A percentile compares a stretch with the other conserved stretches of the same genome.
Conservation (phyloP, 2,329 filamentous ascomycete genomes). For the Lasiodiplodia citricola region DNA sequence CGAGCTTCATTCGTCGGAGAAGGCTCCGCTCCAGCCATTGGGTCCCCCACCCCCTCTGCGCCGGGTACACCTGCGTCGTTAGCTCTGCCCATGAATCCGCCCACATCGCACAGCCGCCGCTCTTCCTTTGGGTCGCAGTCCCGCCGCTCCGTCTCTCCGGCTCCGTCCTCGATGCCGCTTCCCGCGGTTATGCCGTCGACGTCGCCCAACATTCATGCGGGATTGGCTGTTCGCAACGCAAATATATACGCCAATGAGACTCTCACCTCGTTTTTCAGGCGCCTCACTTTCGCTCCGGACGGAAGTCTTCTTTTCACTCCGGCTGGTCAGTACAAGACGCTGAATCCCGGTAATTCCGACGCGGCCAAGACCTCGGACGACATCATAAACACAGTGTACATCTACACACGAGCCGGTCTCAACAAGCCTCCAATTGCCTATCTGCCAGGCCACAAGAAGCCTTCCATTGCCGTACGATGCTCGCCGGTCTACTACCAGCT, state of each 20-base stretch:
- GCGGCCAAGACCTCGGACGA: constrained; percentile 78
- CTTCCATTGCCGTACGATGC: constrained; percentile 92
- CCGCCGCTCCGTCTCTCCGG: constrained; percentile 87
- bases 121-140: constrained; percentile 82
- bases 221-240: constrained; percentile 73
- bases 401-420: constrained; percentile 93
- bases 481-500: constrained; percentile 88
- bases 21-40: constrained; percentile 62
- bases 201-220: constrained; percentile 77
- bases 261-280: constrained; percentile 93
- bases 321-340: constrained; percentile 90
- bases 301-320: constrained; percentile 93
- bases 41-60: constrained; percentile 86
- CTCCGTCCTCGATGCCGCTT: constrained; percentile 82
- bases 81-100: constrained; percentile 94
- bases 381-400: constrained; percentile 95
- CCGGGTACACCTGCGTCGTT: constrained; percentile 92
- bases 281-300: constrained; percentile 92
- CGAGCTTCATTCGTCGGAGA: constrained; percentile 68
- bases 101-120: constrained; percentile 88
- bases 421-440: constrained; percentile 96
- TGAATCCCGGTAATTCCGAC: constrained; percentile 70
- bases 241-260: constrained; percentile 97
- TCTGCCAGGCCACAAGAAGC: constrained; percentile 96
- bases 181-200: constrained; percentile 95